Evolutionary conservation across 2,329 filamentous ascomycete species (phyloP).

Genomic region (Aspergillus floridensis): DNA sequence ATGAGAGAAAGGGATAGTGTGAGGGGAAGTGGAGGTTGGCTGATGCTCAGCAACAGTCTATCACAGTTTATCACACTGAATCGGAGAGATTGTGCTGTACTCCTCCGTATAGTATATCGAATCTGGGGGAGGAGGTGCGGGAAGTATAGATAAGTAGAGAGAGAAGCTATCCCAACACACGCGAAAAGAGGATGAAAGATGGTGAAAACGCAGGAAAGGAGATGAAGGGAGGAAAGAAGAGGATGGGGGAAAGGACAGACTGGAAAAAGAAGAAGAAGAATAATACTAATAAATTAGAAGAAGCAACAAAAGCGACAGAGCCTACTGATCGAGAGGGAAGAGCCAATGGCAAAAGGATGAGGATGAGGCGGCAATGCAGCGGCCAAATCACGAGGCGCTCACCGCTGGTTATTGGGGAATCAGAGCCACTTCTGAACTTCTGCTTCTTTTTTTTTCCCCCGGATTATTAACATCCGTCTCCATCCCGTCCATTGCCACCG

Average conservation of each 20-base stretch:
- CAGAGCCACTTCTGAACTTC: not conserved
- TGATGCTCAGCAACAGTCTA: too few relatives aligned
- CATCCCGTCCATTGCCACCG: not conserved
- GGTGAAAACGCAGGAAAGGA: not conserved
- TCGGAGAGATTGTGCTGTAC: not conserved
- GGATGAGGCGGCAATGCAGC: conserved; percentile 24
- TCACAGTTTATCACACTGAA: not conserved
- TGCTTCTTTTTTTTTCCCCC: not conserved
- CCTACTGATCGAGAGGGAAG: conserved; percentile 2
- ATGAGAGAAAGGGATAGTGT: conserved; percentile 8
- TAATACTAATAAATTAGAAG: not conserved
- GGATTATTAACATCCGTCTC: not conserved
- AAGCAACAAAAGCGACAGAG: not conserved
- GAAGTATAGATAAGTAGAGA: conserved; percentile 2
- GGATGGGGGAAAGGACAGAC: conserved; percentile 8
- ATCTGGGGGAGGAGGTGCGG: conserved; percentile 1
- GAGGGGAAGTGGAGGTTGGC: not conserved
- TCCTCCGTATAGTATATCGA: not conserved
- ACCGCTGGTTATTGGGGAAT: conserved; percentile 15
- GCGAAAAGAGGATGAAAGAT: not conserved
- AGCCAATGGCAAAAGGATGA: conserved; percentile 14
- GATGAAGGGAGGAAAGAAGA: conserved; percentile 7
- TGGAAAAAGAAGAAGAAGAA: conserved; percentile 10
- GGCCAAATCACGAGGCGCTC: conserved; percentile 19
- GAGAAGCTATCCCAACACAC: not conserved